Base-by-base conservation (phyloP, 768 basidiomycete genomes). In the Lentinula sp. region DNA sequence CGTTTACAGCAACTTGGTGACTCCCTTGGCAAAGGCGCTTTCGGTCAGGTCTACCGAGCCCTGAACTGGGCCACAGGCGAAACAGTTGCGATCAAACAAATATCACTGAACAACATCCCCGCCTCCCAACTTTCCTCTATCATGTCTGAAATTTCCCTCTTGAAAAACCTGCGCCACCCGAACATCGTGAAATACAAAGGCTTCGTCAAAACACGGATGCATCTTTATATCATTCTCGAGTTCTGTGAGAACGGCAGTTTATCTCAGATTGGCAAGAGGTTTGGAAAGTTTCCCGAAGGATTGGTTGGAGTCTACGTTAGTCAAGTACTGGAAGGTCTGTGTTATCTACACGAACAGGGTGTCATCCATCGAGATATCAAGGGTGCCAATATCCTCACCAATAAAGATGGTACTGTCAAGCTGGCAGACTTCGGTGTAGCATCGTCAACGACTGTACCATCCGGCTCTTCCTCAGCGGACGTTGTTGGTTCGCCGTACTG, bases 161-260 rank as follows among this genome's bases (percentile, higher is more conserved):
- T 56, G 40, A 56, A 56, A 18, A 56, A 56, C 15, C 15, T 56
- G 15, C 55, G 55, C 11, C 94, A 98, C 71, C 80, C 88, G 45
- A 98, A 98, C 71, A 98, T 99, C 70, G 97, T 98, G 70, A 96
- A 99, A 75, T 99, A 99, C 78, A 95, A 96, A 69, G 97, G 97
- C 11, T 98, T 96, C 68, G 93, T 94, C 70, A 94, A 95, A 76
- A 95, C 94, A 56, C 85, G 87, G 59, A 93, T 97, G 68, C 94
- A 87, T 72, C 79, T 99, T 62, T 96, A 96, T 73, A 99, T 99
- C 74, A 93, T 99, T 66, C 82, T 99, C 51, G 97, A 98, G 88
- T 96, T 95, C 71, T 98, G 97, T 77, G 97, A 99, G 80, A 99
- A 99, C 69, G 97, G 97, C 16, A 97, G 94, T 5, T 78, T 99